phyloP scores from a whole-genome alignment of 2,329 filamentous ascomycete species.

The Conoideocrella luteorostrata region DNA sequence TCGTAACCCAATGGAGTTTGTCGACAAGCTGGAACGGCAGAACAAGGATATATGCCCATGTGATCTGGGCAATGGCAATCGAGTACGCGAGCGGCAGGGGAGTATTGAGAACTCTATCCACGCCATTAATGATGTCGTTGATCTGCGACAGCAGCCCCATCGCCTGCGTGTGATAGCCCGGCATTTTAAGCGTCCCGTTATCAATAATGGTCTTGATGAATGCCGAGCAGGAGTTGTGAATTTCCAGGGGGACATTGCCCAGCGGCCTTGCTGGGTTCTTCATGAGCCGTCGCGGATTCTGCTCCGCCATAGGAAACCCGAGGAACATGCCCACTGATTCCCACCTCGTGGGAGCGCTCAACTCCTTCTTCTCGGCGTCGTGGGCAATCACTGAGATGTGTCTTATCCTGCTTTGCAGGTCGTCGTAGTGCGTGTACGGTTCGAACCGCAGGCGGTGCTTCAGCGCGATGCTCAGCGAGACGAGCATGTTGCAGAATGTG shows the following conservation, averaged over 20 bases:
- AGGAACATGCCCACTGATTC: conserved; percentile 66
- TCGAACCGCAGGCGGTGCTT: conserved; percentile 83
- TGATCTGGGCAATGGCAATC: conserved; percentile 71
- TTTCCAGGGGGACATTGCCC: conserved; percentile 78
- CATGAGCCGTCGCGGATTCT: conserved; percentile 71
- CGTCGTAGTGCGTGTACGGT: conserved; percentile 70
- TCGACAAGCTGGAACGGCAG: conserved; percentile 65
- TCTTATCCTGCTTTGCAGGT: conserved; percentile 61
- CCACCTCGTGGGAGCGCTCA: conserved; percentile 39
- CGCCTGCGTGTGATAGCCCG: conserved; percentile 54
- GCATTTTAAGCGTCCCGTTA: conserved; percentile 47
- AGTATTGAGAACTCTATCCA: conserved; percentile 74
- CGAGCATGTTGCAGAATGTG: conserved; percentile 74
- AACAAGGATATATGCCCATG: conserved; percentile 66
- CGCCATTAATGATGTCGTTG: conserved; percentile 66
- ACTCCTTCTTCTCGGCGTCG: conserved; percentile 37
- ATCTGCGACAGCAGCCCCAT: conserved; percentile 56
- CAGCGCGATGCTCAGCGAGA: conserved; percentile 69
- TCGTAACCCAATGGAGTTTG: conserved; percentile 49
- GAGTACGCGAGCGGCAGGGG: conserved; percentile 69
- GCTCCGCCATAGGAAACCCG: conserved; percentile 68
- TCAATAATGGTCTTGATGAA: conserved; percentile 57
- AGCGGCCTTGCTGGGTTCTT: conserved; percentile 67
- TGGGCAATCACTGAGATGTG: conserved; percentile 72
- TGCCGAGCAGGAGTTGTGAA: conserved; percentile 63